Conservation (phyloP, 192 early-diverging fungal genomes). For the Coemansia sp. region DNA sequence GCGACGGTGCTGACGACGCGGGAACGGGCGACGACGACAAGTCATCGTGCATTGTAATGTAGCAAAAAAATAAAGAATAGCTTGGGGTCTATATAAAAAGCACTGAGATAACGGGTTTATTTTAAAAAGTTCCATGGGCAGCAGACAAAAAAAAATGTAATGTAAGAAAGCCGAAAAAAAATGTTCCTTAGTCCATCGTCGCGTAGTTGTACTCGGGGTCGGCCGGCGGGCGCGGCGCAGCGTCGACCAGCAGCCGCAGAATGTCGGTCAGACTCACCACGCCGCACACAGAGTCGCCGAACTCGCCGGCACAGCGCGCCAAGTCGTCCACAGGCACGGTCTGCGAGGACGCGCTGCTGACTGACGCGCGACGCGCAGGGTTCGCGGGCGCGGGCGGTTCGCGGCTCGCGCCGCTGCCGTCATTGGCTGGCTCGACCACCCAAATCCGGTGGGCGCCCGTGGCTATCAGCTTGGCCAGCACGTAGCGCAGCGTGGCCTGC, state of each 20-base stretch:
- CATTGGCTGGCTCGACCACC: conserved; percentile 48
- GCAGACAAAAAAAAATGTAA: not conserved
- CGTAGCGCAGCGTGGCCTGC: conserved; percentile 64
- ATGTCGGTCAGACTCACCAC: conserved; percentile 81
- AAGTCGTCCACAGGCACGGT: conserved; percentile 34
- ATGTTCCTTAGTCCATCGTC: conserved; percentile 30
- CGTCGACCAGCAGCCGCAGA: conserved; percentile 56
- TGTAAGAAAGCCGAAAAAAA: not conserved
- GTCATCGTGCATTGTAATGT: conserved; percentile 29
- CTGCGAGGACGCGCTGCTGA: conserved; percentile 34
- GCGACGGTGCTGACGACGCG: conserved; percentile 2
- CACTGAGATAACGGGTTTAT: not conserved
- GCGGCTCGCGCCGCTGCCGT: no score
- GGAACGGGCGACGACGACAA: conserved; percentile 14
- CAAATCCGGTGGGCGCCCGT: conserved; percentile 80
- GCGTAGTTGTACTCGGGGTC: conserved; percentile 39
- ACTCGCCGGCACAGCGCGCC: conserved; percentile 25
- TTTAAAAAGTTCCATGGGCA: no score
- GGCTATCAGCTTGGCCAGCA: conserved; percentile 72
- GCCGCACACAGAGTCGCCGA: conserved; percentile 48
- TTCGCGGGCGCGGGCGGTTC: no score
- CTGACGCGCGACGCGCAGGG: conserved; percentile 28
- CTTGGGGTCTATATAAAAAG: not conserved
- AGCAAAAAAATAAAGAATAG: not conserved
- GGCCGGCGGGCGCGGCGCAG: conserved; percentile 15